Base-by-base conservation (phyloP, 768 basidiomycete genomes). In the Boletus patriciae region DNA sequence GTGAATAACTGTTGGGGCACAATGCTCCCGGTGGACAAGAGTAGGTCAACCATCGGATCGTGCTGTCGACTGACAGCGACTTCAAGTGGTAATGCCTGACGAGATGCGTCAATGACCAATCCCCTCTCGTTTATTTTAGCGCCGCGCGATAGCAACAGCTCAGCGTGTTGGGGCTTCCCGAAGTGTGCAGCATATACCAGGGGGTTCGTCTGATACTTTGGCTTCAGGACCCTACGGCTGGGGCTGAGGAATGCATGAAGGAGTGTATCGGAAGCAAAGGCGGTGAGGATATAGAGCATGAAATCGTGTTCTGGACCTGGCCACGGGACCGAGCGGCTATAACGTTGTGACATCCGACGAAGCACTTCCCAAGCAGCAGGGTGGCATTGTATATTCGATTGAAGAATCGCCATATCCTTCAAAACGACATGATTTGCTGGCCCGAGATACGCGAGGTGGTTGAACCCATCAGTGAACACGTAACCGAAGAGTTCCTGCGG, bases 141-240 rank as follows among this genome's bases (percentile, higher is more conserved):
- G 5, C 58, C 58, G 2, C 15, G 19, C 19, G 15, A 46, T 3
- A 60, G 42, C 18, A 60, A 42, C 1, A 47, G 3, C 27, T 34
- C 18, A 3, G 58, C 58, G 9, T 61, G 58, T 10, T 38, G 16
- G 9, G 13, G 4, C 41, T 44, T 61, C 10, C 53, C 52, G 11
- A 61, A 60, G 7, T 60, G 25, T 21, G 60, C 53, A 16, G 53
- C 58, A 16, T 61, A 60, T 27, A 61, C 18, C 31, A 61, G 37
- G 3, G 60, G 60, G 18, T 61, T 61, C 15, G 50, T 55, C 36
- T 18, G 41, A 23, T 53, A 2, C 27, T 19, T 49, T 19, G 37
- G 18, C 16, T 34, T 16, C n/a, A 42, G 8, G 15, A 43, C 3
- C 1, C 19, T 46, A 11, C 15, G 25, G 2, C 10, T 6, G 23